phyloP scores from a whole-genome alignment of 2,329 filamentous ascomycete genomes.

The Delphinella strobiligena region DNA sequence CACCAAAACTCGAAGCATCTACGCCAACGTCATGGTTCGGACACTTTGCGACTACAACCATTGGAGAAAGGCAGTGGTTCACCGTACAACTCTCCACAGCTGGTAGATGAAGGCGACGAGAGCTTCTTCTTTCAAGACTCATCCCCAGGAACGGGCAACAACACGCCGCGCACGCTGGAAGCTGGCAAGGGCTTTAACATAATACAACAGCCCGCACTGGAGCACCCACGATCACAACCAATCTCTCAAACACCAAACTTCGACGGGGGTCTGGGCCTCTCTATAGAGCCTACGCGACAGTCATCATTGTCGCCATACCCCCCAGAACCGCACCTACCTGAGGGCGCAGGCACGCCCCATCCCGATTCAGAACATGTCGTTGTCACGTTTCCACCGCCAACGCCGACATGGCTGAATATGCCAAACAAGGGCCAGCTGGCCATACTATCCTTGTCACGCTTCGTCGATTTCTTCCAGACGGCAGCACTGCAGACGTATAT shows the following conservation, averaged over 20 bases:
- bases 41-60: slow-evolving; percentile 4
- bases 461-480: slow-evolving; percentile 34
- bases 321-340: neutral
- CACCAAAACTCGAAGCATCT: slow-evolving; percentile 12
- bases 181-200: slow-evolving; percentile 1
- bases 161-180: slow-evolving; percentile 4
- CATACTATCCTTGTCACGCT: slow-evolving; percentile 27
- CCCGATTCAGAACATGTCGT: neutral
- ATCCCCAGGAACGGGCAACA: slow-evolving; percentile 1
- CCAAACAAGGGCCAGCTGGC: slow-evolving; percentile 29
- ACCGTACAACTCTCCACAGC: slow-evolving; percentile 5
- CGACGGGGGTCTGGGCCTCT: neutral
- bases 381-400: slow-evolving; percentile 8
- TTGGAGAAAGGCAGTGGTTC: slow-evolving; percentile 5
- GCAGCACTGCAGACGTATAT: slow-evolving; percentile 32
- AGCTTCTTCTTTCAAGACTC: slow-evolving; percentile 7
- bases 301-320: slow-evolving; percentile 4
- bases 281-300: neutral
- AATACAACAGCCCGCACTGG: slow-evolving; percentile 1
- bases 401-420: slow-evolving; percentile 28
- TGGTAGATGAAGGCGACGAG: slow-evolving; percentile 9
- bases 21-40: slow-evolving; percentile 16
- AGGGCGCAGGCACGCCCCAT: slow-evolving; percentile 1
- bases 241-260: neutral
- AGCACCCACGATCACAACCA: slow-evolving; percentile 1